phyloP scores from a whole-genome alignment of 2,329 filamentous ascomycete genomes.

The Alternaria sp. region DNA sequence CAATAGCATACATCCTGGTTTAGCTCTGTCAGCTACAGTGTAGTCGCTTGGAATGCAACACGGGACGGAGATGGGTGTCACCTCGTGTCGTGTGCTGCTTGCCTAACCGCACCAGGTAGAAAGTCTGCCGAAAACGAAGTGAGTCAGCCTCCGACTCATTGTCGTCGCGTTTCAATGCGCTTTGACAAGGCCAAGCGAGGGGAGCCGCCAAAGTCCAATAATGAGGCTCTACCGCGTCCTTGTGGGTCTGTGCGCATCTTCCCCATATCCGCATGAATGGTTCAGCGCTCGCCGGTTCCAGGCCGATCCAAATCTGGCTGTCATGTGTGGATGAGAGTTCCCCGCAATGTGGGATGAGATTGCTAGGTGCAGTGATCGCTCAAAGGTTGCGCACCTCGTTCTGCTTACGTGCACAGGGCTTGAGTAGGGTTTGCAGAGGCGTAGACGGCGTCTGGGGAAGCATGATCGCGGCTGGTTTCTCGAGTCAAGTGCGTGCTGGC shows the following conservation, averaged over 20 bases:
- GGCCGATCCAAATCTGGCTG: not conserved
- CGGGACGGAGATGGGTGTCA: not conserved
- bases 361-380: constrained; percentile 5
- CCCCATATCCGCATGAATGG: constrained; percentile 6
- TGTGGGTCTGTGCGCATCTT: constrained; percentile 1
- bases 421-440: not conserved
- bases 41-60: not conserved
- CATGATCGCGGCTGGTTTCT: constrained; percentile 1
- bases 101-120: not conserved
- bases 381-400: not conserved
- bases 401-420: not conserved
- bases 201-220: not conserved
- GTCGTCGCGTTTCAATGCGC: not conserved
- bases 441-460: constrained; percentile 8
- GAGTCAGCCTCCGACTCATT: not conserved
- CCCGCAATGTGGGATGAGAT: constrained; percentile 11
- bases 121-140: not conserved
- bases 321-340: not conserved
- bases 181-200: not conserved
- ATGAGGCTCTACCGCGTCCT: constrained; percentile 2
- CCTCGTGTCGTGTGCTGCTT: not conserved
- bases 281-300: constrained; percentile 7
- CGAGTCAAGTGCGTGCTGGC: not conserved
- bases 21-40: not conserved
- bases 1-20: not conserved